A percentile compares a stretch with the other conserved stretches of the same genome.
Conservation (phyloP, 2,329 filamentous ascomycete genomes). For the Colletotrichum sp. region DNA sequence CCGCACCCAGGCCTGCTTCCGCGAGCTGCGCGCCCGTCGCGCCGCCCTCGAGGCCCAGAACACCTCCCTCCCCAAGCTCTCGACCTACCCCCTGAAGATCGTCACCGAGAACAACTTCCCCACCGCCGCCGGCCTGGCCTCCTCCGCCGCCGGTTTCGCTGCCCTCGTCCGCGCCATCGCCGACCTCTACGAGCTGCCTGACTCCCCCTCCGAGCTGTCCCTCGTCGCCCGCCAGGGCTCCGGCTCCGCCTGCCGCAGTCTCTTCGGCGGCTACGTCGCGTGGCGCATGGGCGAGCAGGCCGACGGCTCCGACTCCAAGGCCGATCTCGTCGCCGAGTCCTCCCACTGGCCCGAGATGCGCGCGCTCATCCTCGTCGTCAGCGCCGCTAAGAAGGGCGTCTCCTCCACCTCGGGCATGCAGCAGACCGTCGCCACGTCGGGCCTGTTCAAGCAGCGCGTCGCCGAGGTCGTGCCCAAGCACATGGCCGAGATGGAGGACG, state of each 20-base stretch:
- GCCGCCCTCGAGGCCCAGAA: conserved; percentile 75
- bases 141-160: conserved; percentile 72
- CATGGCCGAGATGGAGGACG: conserved; percentile 86
- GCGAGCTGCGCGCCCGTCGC: conserved; percentile 80
- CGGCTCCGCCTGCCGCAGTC: conserved; percentile 88
- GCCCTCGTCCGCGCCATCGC: conserved; percentile 85
- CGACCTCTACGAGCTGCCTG: conserved; percentile 85
- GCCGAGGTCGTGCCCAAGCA: conserved; percentile 78
- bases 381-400: conserved; percentile 94
- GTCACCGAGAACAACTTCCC: conserved; percentile 99
- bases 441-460: conserved; percentile 82
- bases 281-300: conserved; percentile 81
- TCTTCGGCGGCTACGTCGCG: conserved; percentile 95
- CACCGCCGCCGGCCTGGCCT: conserved; percentile 88
- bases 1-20: conserved; percentile 93
- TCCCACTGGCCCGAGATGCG: conserved; percentile 96
- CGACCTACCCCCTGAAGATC: conserved; percentile 77
- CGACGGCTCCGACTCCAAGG: conserved; percentile 87
- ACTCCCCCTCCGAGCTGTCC: conserved; percentile 82
- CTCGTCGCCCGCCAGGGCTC: conserved; percentile 92
- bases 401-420: conserved; percentile 96
- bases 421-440: conserved; percentile 88
- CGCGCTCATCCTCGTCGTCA: conserved; percentile 88
- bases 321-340: conserved; percentile 86
- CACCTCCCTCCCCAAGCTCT: conserved; percentile 80